Evolutionary conservation across 1,284 basidiomycete species (phyloP).

Genomic region (Cerrena zonata): DNA sequence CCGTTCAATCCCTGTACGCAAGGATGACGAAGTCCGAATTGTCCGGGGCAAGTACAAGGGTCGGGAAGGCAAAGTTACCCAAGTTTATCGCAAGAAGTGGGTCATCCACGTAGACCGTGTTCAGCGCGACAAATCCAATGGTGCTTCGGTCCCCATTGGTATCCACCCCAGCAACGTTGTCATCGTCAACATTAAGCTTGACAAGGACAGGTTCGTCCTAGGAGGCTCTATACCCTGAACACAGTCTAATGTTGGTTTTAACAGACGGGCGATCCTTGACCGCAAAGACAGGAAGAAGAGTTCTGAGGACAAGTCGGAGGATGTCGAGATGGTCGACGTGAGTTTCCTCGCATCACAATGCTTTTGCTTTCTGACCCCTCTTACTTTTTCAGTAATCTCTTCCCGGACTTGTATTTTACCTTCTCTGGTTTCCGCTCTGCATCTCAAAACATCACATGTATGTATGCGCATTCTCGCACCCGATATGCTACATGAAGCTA

Average conservation of each 20-base stretch:
- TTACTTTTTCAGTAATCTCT: constrained; percentile 27
- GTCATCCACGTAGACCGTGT: constrained; percentile 98
- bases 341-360: constrained; percentile 29
- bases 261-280: constrained; percentile 73
- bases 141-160: constrained; percentile 88
- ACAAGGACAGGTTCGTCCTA: constrained; percentile 69
- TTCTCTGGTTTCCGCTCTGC: constrained; percentile 30
- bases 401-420: constrained; percentile 17
- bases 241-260: background rate
- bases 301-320: constrained; percentile 43
- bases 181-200: constrained; percentile 85
- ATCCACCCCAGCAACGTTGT: constrained; percentile 97
- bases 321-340: constrained; percentile 76
- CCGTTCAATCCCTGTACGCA: constrained; percentile 92
- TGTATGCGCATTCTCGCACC: constrained; percentile 40
- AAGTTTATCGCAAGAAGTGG: constrained; percentile 99
- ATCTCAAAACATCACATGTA: constrained; percentile 48
- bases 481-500: constrained; percentile 46
- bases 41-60: constrained; percentile 97
- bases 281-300: constrained; percentile 73
- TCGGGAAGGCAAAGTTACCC: constrained; percentile 94
- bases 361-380: background rate
- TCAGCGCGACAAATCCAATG: constrained; percentile 96
- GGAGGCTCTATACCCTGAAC: background rate
- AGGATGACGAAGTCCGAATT: constrained; percentile 97